Conservation (phyloP, 345 rosid genomes). For the Eutrema yunnanense region DNA sequence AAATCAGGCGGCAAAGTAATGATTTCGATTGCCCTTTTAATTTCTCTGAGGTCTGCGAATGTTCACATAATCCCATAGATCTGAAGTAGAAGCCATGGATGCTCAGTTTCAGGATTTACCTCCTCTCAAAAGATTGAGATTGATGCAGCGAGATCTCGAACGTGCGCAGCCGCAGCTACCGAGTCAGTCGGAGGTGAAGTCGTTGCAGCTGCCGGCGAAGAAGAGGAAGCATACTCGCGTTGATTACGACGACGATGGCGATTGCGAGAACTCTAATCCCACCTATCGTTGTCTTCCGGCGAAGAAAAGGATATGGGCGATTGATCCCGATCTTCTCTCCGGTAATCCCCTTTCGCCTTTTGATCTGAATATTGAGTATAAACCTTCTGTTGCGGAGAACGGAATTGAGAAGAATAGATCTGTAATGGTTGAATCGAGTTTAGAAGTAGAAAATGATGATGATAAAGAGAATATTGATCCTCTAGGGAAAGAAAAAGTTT, state of each 20-base stretch:
- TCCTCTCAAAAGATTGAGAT: slow-evolving; percentile 65
- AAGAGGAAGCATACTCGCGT: slow-evolving; percentile 62
- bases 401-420: not conserved
- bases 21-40: not conserved
- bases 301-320: slow-evolving; percentile 87
- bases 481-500: not conserved
- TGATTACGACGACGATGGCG: not conserved
- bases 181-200: slow-evolving; percentile 21
- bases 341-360: slow-evolving; percentile 44
- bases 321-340: slow-evolving; percentile 45
- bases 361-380: slow-evolving; percentile 72
- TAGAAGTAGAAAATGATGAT: slow-evolving; percentile 13
- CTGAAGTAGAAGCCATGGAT: slow-evolving; percentile 39
- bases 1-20: slow-evolving; percentile 10
- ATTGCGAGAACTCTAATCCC: not conserved
- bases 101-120: slow-evolving; percentile 45
- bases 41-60: not conserved
- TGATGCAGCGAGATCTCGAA: slow-evolving; percentile 40
- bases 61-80: slow-evolving; percentile 10
- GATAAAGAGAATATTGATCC: slow-evolving; percentile 24
- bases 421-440: slow-evolving; percentile 7
- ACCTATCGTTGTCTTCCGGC: slow-evolving; percentile 50
- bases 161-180: slow-evolving; percentile 23
- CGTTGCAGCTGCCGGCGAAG: slow-evolving; percentile 63
- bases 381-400: slow-evolving; percentile 29